A percentile compares a stretch with the other conserved stretches of the same genome.
These are phyloP conservation scores for Yamadazyma diddensiae DNA, from an alignment of 1,139 yeast genomes.

Conservation along the genomic window DNA sequence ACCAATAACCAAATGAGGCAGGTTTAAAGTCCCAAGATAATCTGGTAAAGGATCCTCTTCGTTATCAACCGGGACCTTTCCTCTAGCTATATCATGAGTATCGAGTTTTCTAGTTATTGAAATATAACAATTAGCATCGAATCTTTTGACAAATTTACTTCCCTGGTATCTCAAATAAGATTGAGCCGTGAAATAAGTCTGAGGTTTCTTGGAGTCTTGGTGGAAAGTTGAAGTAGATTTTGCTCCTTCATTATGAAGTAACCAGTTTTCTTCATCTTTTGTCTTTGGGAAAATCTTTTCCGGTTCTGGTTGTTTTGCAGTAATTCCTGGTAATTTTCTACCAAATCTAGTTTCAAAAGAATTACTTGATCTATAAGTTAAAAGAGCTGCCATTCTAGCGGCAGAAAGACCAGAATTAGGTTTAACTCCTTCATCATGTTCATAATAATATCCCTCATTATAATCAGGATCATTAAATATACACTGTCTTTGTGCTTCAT, in stretches of 20 bases:
- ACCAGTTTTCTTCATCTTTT: conserved; percentile 48
- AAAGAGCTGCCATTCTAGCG: conserved; percentile 93
- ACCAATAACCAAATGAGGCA: conserved; percentile 84
- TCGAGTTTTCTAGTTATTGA: conserved; percentile 90
- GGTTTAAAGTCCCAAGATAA: conserved; percentile 50
- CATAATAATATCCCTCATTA: conserved; percentile 79
- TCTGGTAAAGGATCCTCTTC: conserved; percentile 39
- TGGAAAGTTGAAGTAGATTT: conserved; percentile 6
- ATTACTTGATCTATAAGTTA: conserved; percentile 89
- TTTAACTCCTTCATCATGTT: conserved; percentile 55
- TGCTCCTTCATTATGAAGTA: conserved; percentile 43
- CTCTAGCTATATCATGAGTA: conserved; percentile 90
- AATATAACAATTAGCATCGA: conserved; percentile 95
- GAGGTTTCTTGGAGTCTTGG: conserved; percentile 46
- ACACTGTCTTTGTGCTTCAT: conserved; percentile 95
- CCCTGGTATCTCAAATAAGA: conserved; percentile 93
- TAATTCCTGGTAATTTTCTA: conserved; percentile 55
- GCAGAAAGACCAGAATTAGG: conserved; percentile 89
- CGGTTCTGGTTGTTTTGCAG: conserved; percentile 14
- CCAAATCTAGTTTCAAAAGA: conserved; percentile 91
- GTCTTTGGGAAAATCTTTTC: conserved; percentile 30
- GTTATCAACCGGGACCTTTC: conserved; percentile 39
- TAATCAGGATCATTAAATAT: conserved; percentile 94
- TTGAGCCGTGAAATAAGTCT: conserved; percentile 92
- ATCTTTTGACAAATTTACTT: conserved; percentile 78